Evolutionary conservation across 129 eudicot species (phyloP), one percentile per base, ranked within the genome.

Genomic region (Scalesia atractyloides): DNA sequence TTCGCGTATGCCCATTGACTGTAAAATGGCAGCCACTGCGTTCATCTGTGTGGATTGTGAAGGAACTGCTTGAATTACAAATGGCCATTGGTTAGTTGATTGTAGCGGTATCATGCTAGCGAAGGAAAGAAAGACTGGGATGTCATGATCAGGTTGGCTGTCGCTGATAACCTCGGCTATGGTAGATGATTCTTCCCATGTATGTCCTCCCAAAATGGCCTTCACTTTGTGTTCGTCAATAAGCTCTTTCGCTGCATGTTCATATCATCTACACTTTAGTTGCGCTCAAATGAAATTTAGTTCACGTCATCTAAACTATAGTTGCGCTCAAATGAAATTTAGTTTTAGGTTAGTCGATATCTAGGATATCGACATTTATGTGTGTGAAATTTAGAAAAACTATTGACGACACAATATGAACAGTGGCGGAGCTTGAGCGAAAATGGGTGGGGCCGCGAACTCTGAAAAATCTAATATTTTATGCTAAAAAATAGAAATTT

Each of bases 181-280:
- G 12, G 71, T 66, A 5, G 84, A 79, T 18, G 89, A 75, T 67
- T 86, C 89, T 64, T 76, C 76, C 81, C 87, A 89, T 80, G 86
- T 77, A 46, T 72, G 76, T 22, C 82, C 90, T 73, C 92, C 96
- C 9, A 89, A 52, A 16, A 89, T 76, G 24, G 63, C 85, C 69
- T 67, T 62, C 73, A 86, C 92, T 26, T 79, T 26, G 9, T 71
- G 63, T 51, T 64, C 68, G 17, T 81, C 79, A 14, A 69, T 79
- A 18, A 86, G 81, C 7, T 79, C 30, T 69, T 70, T 84, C 0
- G 84, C 91, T 86, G 88, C 79, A 81, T 61, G 67, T 66, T 51
- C 57, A 60, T 22, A 69, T 61, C 34, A 44, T 30, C 13, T 10
- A 18, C 52, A 60, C 5, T 12, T 59, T 60, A 49, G 51, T 41